Conservation (phyloP, 371 early-diverging fungal species). For the Mortierella sp. region DNA sequence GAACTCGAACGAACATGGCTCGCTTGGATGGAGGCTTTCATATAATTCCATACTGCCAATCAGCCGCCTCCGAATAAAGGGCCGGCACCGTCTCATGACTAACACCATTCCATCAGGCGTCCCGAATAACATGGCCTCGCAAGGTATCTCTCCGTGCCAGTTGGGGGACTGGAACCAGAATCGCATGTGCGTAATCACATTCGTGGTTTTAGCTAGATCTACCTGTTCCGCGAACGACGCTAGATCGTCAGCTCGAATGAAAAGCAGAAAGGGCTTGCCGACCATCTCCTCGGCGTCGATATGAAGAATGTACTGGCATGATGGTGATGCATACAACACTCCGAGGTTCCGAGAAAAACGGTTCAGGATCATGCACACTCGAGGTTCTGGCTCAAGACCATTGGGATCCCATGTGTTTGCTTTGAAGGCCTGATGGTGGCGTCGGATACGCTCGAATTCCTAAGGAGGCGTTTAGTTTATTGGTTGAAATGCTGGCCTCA, state of each 20-base stretch:
- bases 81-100: conserved; percentile 20
- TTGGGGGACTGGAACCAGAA: conserved; percentile 41
- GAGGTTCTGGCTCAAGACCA: conserved; percentile 30
- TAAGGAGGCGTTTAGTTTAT: not conserved
- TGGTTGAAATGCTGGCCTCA: too few species aligned
- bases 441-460: conserved; percentile 29
- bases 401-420: conserved; percentile 20
- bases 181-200: conserved; percentile 31
- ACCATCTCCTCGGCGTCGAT: conserved; percentile 17
- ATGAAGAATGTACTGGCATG: conserved; percentile 17
- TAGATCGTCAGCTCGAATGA: conserved; percentile 34
- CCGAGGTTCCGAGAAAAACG: conserved; percentile 28
- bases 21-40: not conserved
- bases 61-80: conserved; percentile 23
- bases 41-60: not conserved
- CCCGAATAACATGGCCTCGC: conserved; percentile 40
- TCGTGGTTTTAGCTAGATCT: conserved; percentile 28
- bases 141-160: conserved; percentile 23
- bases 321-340: conserved; percentile 35
- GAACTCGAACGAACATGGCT: not conserved
- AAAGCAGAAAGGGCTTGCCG: conserved; percentile 31
- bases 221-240: conserved; percentile 26
- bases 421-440: conserved; percentile 28
- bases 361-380: conserved; percentile 43
- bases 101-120: conserved; percentile 29